Conservation (phyloP, 2,329 filamentous ascomycete species). For the Bipolaris oryzae region DNA sequence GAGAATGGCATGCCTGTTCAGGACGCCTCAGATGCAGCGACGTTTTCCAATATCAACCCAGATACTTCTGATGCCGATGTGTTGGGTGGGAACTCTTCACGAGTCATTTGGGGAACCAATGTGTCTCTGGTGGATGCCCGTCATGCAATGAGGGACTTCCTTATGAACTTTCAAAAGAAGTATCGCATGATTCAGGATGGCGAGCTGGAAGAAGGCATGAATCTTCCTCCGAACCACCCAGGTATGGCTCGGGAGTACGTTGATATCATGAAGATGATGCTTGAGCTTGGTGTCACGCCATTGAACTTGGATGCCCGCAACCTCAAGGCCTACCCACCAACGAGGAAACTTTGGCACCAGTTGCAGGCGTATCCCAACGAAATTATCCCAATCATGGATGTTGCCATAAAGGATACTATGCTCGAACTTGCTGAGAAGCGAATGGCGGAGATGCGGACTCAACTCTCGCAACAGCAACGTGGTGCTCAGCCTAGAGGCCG, state of each 20-base stretch:
- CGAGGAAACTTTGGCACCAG: conserved; percentile 93
- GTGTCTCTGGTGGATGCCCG: conserved; percentile 92
- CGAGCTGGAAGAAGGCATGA: conserved; percentile 73
- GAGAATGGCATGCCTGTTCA: conserved; percentile 66
- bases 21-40: conserved; percentile 62
- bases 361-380: conserved; percentile 93
- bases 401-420: conserved; percentile 90
- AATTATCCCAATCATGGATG: conserved; percentile 96
- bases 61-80: conserved; percentile 90
- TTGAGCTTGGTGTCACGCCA: conserved; percentile 80
- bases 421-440: conserved; percentile 84
- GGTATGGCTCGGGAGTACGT: conserved; percentile 83
- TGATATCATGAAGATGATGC: conserved; percentile 86
- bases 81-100: conserved; percentile 79
- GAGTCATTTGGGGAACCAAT: conserved; percentile 96
- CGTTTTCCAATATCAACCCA: conserved; percentile 73
- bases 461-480: conserved; percentile 63
- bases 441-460: conserved; percentile 69
- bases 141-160: conserved; percentile 85
- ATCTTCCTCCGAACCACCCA: conserved; percentile 67
- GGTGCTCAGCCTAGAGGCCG: conserved; percentile 49
- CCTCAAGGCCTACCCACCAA: conserved; percentile 89
- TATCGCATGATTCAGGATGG: conserved; percentile 92
- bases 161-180: conserved; percentile 89
- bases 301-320: conserved; percentile 90